Evolutionary conservation across 768 basidiomycete species (phyloP), one percentile per base, ranked within the genome.

Genomic region (Boletus rex-veris): DNA sequence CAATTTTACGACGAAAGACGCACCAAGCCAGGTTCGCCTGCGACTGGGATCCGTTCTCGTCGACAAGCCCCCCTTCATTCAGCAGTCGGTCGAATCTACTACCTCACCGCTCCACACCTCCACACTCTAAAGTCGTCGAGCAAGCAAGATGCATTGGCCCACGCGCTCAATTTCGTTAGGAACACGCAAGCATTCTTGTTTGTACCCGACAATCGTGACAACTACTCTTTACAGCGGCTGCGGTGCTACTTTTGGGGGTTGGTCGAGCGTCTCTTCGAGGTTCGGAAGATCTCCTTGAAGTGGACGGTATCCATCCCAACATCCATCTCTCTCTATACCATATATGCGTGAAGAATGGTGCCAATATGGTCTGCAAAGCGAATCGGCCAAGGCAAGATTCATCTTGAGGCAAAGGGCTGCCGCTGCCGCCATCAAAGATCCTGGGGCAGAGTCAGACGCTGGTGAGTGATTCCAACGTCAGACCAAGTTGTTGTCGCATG

Each of bases 291-390:
- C 74, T 92, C 28, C 84, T 86, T 46, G 85, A 88, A 54, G 82
- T 84, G 1, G 91, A 93, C 48, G 78, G 85, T 64, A 81, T 90
- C 48, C 84, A 88, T 2, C 74, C 79, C 6, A 81, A 88, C 53
- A 85, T 85, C 74, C 84, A 92, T 63, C 77, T 94, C 7, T 79
- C 86, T 3, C 71, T 96, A 31, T 96, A 90, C 71, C 83, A n/a
- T n/a, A 86, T 33, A 74, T 92, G 36, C 94, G 92, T 60, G 92
- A 95, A 69, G 92, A 94, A 62, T 97, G 94, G 94, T 96, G 93
- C 68, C 85, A 91, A 63, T 76, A 88, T 43, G 93, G 91, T 6
- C 79, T 83, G 30, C 84, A 90, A 61, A 78, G 83, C 1, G 90
- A 92, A 56, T 71, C 74, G n/a, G 80, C 82, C 37, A 87, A 84